Conservation (phyloP, 192 early-diverging fungal genomes). For the Coemansia sp. region DNA sequence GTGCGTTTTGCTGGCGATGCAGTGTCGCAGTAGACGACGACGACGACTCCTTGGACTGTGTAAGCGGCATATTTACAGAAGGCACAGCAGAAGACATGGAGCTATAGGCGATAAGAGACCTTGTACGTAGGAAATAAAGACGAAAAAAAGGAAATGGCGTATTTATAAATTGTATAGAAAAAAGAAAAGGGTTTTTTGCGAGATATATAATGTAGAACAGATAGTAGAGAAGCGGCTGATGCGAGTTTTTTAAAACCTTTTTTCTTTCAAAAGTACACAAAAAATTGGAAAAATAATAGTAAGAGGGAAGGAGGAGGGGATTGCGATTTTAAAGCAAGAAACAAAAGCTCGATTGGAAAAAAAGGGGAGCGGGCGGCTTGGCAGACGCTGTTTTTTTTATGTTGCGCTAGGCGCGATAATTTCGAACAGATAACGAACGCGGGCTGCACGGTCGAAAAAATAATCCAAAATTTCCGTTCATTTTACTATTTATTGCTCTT, state of each 20-base stretch:
- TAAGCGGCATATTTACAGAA: slow-evolving; percentile 14
- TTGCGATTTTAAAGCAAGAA: background rate
- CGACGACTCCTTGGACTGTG: slow-evolving; percentile 3
- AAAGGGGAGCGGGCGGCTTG: background rate
- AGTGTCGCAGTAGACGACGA: background rate
- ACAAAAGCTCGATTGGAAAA: background rate
- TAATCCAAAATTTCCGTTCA: background rate
- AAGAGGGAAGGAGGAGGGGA: background rate
- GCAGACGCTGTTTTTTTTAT: background rate
- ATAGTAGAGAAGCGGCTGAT: background rate
- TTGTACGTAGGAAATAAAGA: background rate
- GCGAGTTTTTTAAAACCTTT: background rate
- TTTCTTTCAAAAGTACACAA: background rate
- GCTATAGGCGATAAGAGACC: background rate
- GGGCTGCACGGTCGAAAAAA: background rate
- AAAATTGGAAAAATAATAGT: background rate
- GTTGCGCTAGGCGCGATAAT: background rate
- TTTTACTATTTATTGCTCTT: background rate
- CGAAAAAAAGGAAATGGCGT: background rate
- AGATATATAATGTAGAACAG: background rate
- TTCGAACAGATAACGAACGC: background rate
- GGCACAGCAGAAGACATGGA: background rate
- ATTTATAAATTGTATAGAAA: background rate
- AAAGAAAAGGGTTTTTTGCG: background rate
- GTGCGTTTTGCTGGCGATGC: background rate